Evolutionary conservation across 192 early-diverging fungal species (phyloP).

Genomic region (Coemansia sp.): DNA sequence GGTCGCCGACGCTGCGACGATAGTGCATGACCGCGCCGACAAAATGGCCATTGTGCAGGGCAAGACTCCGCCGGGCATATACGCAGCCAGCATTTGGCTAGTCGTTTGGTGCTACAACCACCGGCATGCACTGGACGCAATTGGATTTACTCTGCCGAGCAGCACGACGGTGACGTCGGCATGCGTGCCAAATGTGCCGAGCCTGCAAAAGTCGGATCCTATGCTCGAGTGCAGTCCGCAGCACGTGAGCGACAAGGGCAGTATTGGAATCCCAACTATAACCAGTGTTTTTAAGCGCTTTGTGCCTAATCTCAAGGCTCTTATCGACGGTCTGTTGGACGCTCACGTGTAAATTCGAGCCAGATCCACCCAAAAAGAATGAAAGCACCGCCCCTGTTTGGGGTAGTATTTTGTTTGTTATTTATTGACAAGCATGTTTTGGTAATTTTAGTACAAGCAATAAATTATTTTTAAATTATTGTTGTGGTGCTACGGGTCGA

Average conservation of each 20-base stretch:
- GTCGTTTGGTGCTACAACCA: slow-evolving; percentile 62
- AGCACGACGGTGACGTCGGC: slow-evolving; percentile 30
- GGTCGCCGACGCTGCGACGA: slow-evolving; percentile 55
- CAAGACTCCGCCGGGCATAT: slow-evolving; percentile 64
- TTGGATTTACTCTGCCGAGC: slow-evolving; percentile 5
- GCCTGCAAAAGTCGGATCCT: slow-evolving; percentile 14
- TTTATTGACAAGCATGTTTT: background rate
- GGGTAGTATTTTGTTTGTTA: no score
- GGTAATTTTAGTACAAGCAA: background rate
- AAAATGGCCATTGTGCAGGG: slow-evolving; percentile 60
- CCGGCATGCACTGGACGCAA: slow-evolving; percentile 18
- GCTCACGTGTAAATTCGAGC: slow-evolving; percentile 12
- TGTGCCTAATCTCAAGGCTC: slow-evolving; percentile 26
- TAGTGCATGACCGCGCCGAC: slow-evolving; percentile 60
- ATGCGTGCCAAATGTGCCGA: slow-evolving; percentile 25
- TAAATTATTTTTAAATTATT: background rate
- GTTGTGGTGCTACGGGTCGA: no score
- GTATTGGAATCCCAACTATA: slow-evolving; percentile 62
- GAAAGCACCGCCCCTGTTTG: no score
- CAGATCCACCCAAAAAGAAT: background rate
- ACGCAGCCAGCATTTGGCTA: slow-evolving; percentile 64
- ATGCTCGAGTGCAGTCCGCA: slow-evolving; percentile 54
- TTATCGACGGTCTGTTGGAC: slow-evolving; percentile 23
- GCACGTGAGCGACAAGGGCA: slow-evolving; percentile 57
- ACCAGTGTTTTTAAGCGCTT: slow-evolving; percentile 59